Evolutionary conservation across 2,329 filamentous ascomycete genomes (phyloP), one percentile per base, ranked within the genome.

Genomic region (Colletotrichum australisinense): DNA sequence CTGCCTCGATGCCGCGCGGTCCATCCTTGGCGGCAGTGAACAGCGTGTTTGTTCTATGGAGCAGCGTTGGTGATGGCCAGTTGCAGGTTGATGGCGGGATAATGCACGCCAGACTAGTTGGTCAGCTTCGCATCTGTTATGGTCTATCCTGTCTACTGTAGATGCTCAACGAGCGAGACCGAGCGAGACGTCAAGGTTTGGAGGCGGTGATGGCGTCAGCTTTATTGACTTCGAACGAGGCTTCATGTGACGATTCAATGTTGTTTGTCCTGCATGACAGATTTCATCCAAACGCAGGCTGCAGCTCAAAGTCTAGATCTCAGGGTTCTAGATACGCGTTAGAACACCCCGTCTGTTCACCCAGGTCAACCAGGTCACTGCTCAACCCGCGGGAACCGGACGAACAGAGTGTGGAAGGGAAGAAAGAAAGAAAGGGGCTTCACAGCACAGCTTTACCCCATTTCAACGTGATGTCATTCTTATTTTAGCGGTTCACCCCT

Each of bases 401-500:
- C 42, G 42, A 22, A 22, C 19, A 49, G 7, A 49, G 42, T 11
- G 42, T 49, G 42, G 42, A 8, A 49, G 42, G 42, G 8, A 42
- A 19, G 38, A 30, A 14, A 38, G 59, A 11, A 52, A 19, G 60
- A 65, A 56, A 56, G 56, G 53, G 64, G 57, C 30, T 59, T 28
- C 63, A 63, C 62, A 24, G 64, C 38, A 58, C 28, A 46, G 58
- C 58, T n/a, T 69, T 69, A 14, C 28, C 35, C 49, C 11, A 12
- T 63, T 26, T 46, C 16, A 11, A n/a, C 58, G 16, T 70, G 60
- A 65, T 57, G 60, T 66, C 60, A 70, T 49, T 56, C 35, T 62
- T 66, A 71, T 32, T 70, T 66, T 66, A 62, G 70, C n/a, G 42
- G 22, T 38, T 38, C 1, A 24, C 67, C 67, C 67, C 46, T 70